Base-by-base conservation (phyloP, 305 asterid species). In the Nicotiana rustica region DNA sequence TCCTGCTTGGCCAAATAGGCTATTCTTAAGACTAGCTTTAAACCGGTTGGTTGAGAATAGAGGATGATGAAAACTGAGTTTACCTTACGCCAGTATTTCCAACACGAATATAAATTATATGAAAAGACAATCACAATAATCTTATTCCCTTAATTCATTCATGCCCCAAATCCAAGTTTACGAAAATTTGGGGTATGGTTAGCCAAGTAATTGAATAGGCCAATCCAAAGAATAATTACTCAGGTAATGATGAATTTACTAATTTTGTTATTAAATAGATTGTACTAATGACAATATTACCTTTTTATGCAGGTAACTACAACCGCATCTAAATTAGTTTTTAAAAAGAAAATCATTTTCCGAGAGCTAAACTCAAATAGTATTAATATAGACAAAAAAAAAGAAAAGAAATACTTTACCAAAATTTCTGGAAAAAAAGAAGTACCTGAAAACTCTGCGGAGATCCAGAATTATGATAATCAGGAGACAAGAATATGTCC, bases 401-500 rank as follows among this genome's bases (percentile, higher is more conserved):
- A 68, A 2, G 21, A n/a, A 9, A 1, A 65, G 4, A 65, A 65
- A 10, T 10, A 17, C 36, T 65, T 12, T 41, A 38, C 6, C 15
- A n/a, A 70, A 41, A 9, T n/a, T n/a, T 35, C 18, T 10, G 49
- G 2, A 25, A 25, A 41, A 67, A 18, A 67, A 67, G 36, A 68
- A 19, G 31, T 83, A 91, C 94, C 94, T 88, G 88, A 15, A 70
- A 80, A 82, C 12, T 81, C 6, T 62, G 77, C 31, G 90, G 91
- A 33, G 90, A 78, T 64, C 78, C 77, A 61, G 85, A 78, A 75
- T 29, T 10, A 25, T 66, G 57, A 77, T 76, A 82, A 2, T 89
- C 94, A 57, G 91, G 82, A 4, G 93, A 84, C 18, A 78, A 64
- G 68, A 90, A 91, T 41, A 92, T 64, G 65, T 92, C 91, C 19